Conservation (phyloP, 306 rosid genomes). For the Sesbania bispinosa region DNA sequence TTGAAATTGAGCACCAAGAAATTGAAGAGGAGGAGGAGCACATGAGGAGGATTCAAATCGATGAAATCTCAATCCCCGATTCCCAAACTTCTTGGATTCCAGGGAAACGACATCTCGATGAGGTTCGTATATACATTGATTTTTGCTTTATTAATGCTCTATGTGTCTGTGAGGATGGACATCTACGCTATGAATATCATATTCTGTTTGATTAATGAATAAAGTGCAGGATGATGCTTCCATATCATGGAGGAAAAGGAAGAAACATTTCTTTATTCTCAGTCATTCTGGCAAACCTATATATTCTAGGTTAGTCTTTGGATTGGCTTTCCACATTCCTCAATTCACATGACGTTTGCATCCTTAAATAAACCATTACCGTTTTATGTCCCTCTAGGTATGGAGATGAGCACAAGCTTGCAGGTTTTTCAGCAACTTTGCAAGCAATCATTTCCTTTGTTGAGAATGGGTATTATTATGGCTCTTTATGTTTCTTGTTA, state of each 20-base stretch:
- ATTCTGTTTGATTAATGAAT: constrained; percentile 44
- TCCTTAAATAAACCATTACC: not conserved
- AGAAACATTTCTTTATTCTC: constrained; percentile 89
- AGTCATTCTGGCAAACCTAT: constrained; percentile 96
- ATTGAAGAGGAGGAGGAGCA: constrained; percentile 41
- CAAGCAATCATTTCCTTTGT: constrained; percentile 95
- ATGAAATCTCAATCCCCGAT: constrained; percentile 29
- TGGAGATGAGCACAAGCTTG: constrained; percentile 96
- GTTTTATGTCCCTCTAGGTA: constrained; percentile 42
- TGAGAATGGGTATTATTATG: constrained; percentile 73
- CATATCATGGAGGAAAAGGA: constrained; percentile 94
- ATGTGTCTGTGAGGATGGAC: constrained; percentile 3
- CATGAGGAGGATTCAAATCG: constrained; percentile 32
- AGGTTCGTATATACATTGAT: constrained; percentile 47
- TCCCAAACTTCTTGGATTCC: constrained; percentile 61
- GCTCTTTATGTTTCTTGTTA: constrained; percentile 15
- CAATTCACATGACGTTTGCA: not conserved
- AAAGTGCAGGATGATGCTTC: constrained; percentile 96
- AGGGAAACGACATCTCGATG: constrained; percentile 72
- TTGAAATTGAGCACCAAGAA: constrained; percentile 24
- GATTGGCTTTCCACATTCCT: not conserved
- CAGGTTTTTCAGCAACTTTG: constrained; percentile 94
- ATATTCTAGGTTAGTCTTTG: constrained; percentile 73
- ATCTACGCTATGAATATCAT: constrained; percentile 26
- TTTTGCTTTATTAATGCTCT: not conserved